A percentile compares a stretch with the other conserved stretches of the same genome.
These are phyloP conservation scores for Phanerochaete sordida DNA, from an alignment of 768 basidiomycete genomes.

Conservation along the genomic window DNA sequence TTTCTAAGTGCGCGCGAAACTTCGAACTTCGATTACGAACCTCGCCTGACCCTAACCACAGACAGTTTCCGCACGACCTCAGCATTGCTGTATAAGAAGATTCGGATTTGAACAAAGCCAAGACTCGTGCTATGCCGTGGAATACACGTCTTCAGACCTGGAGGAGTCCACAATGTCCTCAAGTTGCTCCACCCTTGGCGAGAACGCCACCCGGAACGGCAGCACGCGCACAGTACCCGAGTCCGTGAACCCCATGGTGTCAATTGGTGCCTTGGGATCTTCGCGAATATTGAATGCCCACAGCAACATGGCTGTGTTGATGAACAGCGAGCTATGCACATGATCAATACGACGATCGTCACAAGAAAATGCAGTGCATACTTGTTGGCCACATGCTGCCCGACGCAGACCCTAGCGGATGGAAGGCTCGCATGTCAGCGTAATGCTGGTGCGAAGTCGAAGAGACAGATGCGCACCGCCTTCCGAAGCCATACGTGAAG, in stretches of 20 bases:
- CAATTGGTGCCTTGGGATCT: slow-evolving; percentile 52
- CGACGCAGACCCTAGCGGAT: slow-evolving; percentile 59
- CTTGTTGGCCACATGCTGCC: slow-evolving; percentile 51
- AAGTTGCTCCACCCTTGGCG: slow-evolving; percentile 36
- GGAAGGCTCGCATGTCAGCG: too few relatives aligned
- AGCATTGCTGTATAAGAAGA: too few relatives aligned
- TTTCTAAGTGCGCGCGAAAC: too few relatives aligned
- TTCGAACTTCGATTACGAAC: too few relatives aligned
- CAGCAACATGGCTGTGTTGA: slow-evolving; percentile 59
- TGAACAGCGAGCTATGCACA: slow-evolving; percentile 49
- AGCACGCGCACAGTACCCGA: slow-evolving; percentile 60
- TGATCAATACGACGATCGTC: background rate
- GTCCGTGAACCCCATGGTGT: slow-evolving; percentile 59
- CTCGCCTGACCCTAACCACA: too few relatives aligned
- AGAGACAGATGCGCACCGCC: slow-evolving; percentile 20
- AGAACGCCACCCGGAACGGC: slow-evolving; percentile 57
- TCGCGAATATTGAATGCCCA: slow-evolving; percentile 62
- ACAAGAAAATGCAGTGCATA: slow-evolving; percentile 1
- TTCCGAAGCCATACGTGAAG: slow-evolving; percentile 34
- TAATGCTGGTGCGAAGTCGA: background rate
- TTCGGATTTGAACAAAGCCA: too few relatives aligned
- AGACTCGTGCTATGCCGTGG: background rate
- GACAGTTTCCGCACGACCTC: too few relatives aligned
- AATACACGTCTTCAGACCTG: background rate
- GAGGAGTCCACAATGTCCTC: slow-evolving; percentile 6